Base-by-base conservation (phyloP, 2,329 filamentous ascomycete genomes). In the Colletotrichum sp. region DNA sequence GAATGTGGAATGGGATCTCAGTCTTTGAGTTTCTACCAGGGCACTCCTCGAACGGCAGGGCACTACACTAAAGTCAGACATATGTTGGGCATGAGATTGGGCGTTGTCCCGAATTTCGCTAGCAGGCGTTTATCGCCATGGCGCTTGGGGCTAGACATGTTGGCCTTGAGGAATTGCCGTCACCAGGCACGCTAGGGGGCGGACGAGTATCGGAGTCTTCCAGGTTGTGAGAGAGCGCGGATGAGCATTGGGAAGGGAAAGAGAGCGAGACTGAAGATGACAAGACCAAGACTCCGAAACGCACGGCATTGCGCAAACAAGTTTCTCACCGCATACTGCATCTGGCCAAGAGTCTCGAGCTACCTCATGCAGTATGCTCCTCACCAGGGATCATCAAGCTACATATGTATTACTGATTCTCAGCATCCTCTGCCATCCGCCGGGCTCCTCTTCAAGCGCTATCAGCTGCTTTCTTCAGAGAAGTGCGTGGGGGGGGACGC, bases 181-280 rank as follows among this genome's bases (percentile, higher is more conserved):
- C 69, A 67, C 30, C 65, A 67, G 73, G 69, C 73, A 75, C 73
- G 69, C 73, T 75, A 72, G 62, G 68, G 73, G 18, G 26, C 16
- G 18, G 58, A 34, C 9, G 18, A 43, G 38, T 43, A n/a, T 43
- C 38, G 13, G 36, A 36, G 15, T 28, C 21, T 24, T n/a, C n/a
- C n/a, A n/a, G n/a, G n/a, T n/a, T 36, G 34, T 26, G 52, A 28
- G 65, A 16, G 48, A 18, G 18, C 26, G 21, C 26, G n/a, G 43
- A 30, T 18, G 43, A 21, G n/a, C 28, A 18, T 36, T n/a, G 30
- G 43, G 12, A 28, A 21, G 36, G 26, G 43, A 26, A n/a, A 24
- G 61, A 64, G 21, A 30, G 3, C 24, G n/a, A 43, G 5, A 26
- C 32, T 61, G 58, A 1, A 64, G n/a, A n/a, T 32, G 61, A 16